These are phyloP conservation scores for Monosporozyma yasuniensis DNA, from an alignment of 805 yeast genomes.

Conservation along the genomic window DNA sequence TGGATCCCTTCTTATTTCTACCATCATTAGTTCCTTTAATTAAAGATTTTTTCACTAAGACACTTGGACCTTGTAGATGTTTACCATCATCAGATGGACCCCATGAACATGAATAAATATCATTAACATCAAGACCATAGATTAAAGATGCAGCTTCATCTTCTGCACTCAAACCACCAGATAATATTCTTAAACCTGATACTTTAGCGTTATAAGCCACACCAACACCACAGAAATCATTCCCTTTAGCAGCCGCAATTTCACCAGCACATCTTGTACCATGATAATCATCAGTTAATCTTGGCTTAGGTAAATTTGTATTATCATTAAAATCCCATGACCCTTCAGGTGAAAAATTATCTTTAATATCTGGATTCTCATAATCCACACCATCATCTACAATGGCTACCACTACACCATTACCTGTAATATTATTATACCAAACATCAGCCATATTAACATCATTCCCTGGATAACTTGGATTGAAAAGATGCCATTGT, in stretches of 20 bases:
- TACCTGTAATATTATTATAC: slow-evolving; percentile 73
- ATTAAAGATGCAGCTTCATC: slow-evolving; percentile 88
- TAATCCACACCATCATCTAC: slow-evolving; percentile 93
- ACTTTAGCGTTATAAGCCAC: slow-evolving; percentile 86
- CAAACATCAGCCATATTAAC: slow-evolving; percentile 81
- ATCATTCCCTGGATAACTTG: slow-evolving; percentile 67
- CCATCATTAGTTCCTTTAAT: slow-evolving; percentile 81
- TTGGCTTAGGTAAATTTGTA: slow-evolving; percentile 67
- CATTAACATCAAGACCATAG: slow-evolving; percentile 73
- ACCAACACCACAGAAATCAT: slow-evolving; percentile 89
- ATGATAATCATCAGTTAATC: slow-evolving; percentile 74
- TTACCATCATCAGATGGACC: slow-evolving; percentile 93
- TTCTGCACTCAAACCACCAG: slow-evolving; percentile 69
- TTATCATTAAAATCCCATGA: slow-evolving; percentile 91
- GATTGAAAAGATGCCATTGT: slow-evolving; percentile 91
- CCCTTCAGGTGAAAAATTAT: slow-evolving; percentile 64
- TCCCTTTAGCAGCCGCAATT: slow-evolving; percentile 75
- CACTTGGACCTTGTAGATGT: slow-evolving; percentile 78
- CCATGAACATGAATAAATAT: slow-evolving; percentile 96
- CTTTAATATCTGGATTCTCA: slow-evolving; percentile 61
- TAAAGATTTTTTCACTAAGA: slow-evolving; percentile 70
- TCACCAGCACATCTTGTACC: slow-evolving; percentile 99
- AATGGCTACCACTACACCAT: slow-evolving; percentile 74
- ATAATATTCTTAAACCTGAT: slow-evolving; percentile 81
- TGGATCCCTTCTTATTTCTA: slow-evolving; percentile 67